A percentile compares a stretch with the other conserved stretches of the same genome.
Conservation (phyloP, 2,329 filamentous ascomycete species). For the Aciculosporium take region DNA sequence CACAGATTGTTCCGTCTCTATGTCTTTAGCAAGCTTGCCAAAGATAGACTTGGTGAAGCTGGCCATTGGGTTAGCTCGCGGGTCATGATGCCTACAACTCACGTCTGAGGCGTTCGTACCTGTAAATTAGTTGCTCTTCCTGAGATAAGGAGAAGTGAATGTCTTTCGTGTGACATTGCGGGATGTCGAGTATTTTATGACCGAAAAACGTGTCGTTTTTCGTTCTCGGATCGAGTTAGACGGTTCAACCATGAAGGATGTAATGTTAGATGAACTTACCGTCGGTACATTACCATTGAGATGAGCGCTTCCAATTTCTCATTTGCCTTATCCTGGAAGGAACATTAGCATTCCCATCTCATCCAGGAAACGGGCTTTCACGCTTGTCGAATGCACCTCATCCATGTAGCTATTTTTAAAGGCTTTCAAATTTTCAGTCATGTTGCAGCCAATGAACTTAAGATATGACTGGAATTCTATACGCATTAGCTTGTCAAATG, state of each 20-base stretch:
- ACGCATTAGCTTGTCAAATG: background rate
- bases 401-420: slow-evolving; percentile 7
- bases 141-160: slow-evolving; percentile 12
- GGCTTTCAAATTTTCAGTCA: background rate
- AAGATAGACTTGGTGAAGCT: background rate
- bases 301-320: slow-evolving; percentile 10
- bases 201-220: slow-evolving; percentile 16
- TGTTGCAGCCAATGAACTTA: slow-evolving; percentile 16
- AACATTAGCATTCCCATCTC: background rate
- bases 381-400: slow-evolving; percentile 6
- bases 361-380: background rate
- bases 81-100: background rate
- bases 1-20: background rate
- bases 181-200: slow-evolving; percentile 13
- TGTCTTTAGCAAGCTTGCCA: background rate
- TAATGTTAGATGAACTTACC: slow-evolving; percentile 9
- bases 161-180: slow-evolving; percentile 5
- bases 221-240: slow-evolving; percentile 10
- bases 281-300: slow-evolving; percentile 15
- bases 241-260: background rate
- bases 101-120: background rate
- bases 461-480: slow-evolving; percentile 24
- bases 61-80: background rate
- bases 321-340: slow-evolving; percentile 5
- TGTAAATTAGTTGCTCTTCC: slow-evolving; percentile 11